phyloP scores from a whole-genome alignment of 202 grass and related monocot genomes.

The Elaeis oleifera region DNA sequence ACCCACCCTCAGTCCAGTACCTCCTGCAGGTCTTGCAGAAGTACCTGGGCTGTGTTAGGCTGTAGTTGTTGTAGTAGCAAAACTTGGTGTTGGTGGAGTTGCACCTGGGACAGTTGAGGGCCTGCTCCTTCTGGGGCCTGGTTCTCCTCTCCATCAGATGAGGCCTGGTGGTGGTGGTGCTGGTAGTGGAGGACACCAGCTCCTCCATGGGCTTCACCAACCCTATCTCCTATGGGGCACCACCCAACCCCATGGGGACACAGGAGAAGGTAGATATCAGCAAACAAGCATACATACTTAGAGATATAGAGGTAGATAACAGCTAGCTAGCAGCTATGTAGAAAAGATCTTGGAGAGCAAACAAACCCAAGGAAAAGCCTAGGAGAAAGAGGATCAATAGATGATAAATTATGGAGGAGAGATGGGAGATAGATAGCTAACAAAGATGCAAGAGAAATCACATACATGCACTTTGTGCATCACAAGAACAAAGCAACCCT shows the following conservation, averaged over 20 bases:
- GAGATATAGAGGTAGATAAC: too few relatives aligned
- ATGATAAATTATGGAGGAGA: not conserved
- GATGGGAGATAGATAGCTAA: not conserved
- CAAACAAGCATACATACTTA: too few relatives aligned
- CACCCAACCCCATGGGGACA: not conserved
- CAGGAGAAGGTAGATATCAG: not conserved
- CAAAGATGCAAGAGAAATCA: not conserved
- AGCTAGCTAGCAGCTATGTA: too few relatives aligned
- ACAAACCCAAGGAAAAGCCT: too few relatives aligned
- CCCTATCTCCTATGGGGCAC: not conserved
- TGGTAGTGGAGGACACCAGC: not conserved
- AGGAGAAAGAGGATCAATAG: too few relatives aligned
- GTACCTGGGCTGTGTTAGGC: slow-evolving; percentile 22
- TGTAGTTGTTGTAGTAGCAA: slow-evolving; percentile 28
- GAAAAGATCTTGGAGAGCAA: too few relatives aligned
- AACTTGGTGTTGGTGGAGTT: slow-evolving; percentile 25
- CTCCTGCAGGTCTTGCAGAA: slow-evolving; percentile 25
- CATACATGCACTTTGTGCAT: not conserved
- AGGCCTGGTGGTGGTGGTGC: not conserved
- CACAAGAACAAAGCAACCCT: slow-evolving; percentile 1
- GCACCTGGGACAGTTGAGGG: slow-evolving; percentile 19
- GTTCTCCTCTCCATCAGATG: not conserved
- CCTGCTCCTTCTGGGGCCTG: slow-evolving; percentile 14
- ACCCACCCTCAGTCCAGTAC: slow-evolving; percentile 20
- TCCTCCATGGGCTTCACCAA: not conserved